These are phyloP conservation scores for Aspergillus saccharolyticus DNA, from an alignment of 495 filamentous ascomycete species.

Conservation along the genomic window DNA sequence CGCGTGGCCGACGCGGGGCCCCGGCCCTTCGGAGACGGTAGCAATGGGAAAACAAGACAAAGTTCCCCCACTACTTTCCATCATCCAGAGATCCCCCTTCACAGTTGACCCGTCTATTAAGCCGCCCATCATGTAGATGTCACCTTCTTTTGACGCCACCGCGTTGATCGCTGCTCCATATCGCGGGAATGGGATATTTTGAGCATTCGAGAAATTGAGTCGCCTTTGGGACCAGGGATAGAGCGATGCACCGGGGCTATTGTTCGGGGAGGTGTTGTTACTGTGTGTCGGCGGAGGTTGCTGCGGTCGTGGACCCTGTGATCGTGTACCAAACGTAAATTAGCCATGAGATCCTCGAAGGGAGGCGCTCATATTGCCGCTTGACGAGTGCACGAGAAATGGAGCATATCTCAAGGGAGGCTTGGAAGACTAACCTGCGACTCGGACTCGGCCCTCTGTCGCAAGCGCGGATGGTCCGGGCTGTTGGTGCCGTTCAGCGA, in stretches of 20 bases:
- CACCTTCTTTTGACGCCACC: conserved; percentile 88
- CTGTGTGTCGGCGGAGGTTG: conserved; percentile 22
- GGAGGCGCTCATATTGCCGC: not conserved
- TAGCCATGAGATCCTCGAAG: conserved; percentile 1
- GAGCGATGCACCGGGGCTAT: conserved; percentile 53
- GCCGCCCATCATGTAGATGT: conserved; percentile 97
- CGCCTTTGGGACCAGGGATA: conserved; percentile 96
- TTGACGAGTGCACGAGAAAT: not conserved
- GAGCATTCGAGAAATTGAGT: conserved; percentile 75
- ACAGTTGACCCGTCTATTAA: conserved; percentile 90
- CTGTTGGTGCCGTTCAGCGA: conserved; percentile 47
- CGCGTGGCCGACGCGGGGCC: conserved; percentile 91
- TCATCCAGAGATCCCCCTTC: conserved; percentile 96
- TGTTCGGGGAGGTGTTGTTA: conserved; percentile 30
- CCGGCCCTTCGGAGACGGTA: conserved; percentile 89
- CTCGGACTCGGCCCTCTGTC: conserved; percentile 48
- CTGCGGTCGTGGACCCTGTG: conserved; percentile 34
- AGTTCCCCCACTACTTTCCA: conserved; percentile 77
- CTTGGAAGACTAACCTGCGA: conserved; percentile 38
- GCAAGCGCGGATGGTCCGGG: conserved; percentile 48
- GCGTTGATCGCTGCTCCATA: conserved; percentile 97
- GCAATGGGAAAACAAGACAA: conserved; percentile 87
- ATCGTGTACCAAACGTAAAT: not conserved
- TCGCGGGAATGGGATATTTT: conserved; percentile 87
- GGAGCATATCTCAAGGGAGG: not conserved